A percentile compares a stretch with the other conserved stretches of the same genome.
phyloP scores from a whole-genome alignment of 208 protist genomes.

The Trypanosoma congolense region DNA sequence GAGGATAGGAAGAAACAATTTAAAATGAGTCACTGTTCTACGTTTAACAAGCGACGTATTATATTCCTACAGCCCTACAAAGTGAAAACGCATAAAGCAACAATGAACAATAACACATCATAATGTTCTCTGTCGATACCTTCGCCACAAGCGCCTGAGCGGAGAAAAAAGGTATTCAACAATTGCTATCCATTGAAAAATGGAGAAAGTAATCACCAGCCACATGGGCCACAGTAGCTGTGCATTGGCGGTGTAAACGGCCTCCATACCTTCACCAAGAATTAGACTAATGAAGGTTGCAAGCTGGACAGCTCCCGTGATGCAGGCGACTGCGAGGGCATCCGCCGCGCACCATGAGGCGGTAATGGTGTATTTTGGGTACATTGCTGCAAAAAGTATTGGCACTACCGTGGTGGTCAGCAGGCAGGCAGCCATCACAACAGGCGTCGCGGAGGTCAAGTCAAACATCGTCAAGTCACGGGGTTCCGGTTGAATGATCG shows the following conservation, averaged over 20 bases:
- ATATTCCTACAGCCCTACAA: too few relatives aligned
- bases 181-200: conserved; percentile 16
- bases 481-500: conserved; percentile 15
- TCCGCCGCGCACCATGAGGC: conserved; percentile 91
- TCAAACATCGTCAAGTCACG: conserved; percentile 22
- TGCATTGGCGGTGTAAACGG: conserved; percentile 44
- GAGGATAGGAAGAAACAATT: neutral
- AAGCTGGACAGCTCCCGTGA: conserved; percentile 87
- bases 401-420: conserved; percentile 45
- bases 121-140: too few relatives aligned
- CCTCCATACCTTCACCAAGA: conserved; percentile 43
- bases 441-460: conserved; percentile 13
- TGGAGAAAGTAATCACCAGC: conserved; percentile 21
- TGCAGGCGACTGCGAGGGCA: conserved; percentile 83
- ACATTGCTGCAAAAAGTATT: conserved; percentile 27
- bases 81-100: neutral
- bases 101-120: too few relatives aligned
- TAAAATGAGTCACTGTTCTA: neutral
- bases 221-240: conserved; percentile 52
- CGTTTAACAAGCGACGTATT: neutral
- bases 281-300: conserved; percentile 89
- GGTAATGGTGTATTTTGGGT: conserved; percentile 25
- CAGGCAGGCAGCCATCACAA: conserved; percentile 22
- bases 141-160: too few relatives aligned
- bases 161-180: neutral